Evolutionary conservation across 192 early-diverging fungal species (phyloP).

Genomic region (Coemansia sp.): DNA sequence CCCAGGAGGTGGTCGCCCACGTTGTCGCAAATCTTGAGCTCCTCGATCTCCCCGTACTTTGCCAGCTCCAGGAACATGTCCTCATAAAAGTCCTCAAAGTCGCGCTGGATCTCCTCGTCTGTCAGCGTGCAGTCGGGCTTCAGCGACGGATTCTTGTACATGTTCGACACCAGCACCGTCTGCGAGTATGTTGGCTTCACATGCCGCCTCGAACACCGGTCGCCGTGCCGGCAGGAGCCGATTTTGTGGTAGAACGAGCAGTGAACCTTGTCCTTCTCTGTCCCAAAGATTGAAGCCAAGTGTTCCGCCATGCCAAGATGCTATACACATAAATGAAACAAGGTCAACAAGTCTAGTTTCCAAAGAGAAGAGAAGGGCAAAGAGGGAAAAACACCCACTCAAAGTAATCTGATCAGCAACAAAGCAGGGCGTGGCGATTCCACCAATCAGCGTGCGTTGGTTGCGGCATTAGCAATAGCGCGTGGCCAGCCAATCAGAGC

Average conservation of each 20-base stretch:
- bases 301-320: conserved; percentile 71
- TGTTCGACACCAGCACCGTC: conserved; percentile 90
- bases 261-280: conserved; percentile 98
- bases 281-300: conserved; percentile 91
- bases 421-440: neutral
- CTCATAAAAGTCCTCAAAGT: conserved; percentile 96
- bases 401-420: no score
- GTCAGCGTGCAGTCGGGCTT: conserved; percentile 70
- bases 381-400: no score
- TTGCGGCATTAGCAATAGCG: neutral
- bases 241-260: conserved; percentile 99
- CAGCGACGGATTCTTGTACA: conserved; percentile 89
- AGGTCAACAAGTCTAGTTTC: no score
- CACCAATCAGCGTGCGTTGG: neutral
- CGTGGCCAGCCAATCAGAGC: conserved; percentile 8
- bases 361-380: no score
- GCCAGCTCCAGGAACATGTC: conserved; percentile 95
- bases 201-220: conserved; percentile 95
- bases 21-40: conserved; percentile 98
- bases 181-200: conserved; percentile 96
- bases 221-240: conserved; percentile 96
- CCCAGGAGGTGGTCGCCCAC: conserved; percentile 97
- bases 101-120: conserved; percentile 58
- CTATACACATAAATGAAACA: neutral
- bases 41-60: conserved; percentile 95